Evolutionary conservation across 345 rosid species (phyloP).

Genomic region (Camelina laxa): DNA sequence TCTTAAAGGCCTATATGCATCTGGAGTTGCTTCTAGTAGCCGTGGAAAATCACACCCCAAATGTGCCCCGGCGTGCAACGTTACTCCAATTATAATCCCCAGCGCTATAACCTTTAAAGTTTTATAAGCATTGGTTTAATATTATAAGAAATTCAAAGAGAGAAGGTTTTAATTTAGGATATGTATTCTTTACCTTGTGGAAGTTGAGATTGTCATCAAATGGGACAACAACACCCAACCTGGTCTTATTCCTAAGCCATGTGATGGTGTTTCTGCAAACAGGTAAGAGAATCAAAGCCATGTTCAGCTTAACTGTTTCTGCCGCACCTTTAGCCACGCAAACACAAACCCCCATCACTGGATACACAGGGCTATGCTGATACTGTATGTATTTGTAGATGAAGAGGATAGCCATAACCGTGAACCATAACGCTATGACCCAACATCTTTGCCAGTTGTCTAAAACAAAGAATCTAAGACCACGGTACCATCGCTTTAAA

Average conservation of each 20-base stretch:
- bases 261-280: constrained; percentile 84
- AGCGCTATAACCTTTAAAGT: constrained; percentile 67
- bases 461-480: constrained; percentile 55
- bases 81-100: constrained; percentile 65
- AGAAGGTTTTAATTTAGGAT: background rate
- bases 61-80: constrained; percentile 64
- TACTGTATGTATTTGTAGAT: constrained; percentile 64
- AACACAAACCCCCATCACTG: constrained; percentile 70
- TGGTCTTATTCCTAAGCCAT: constrained; percentile 78
- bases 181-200: constrained; percentile 63
- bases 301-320: constrained; percentile 69
- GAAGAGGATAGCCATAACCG: constrained; percentile 62
- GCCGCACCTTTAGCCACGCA: constrained; percentile 87
- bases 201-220: constrained; percentile 87
- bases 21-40: constrained; percentile 58
- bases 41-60: constrained; percentile 75
- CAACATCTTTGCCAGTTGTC: constrained; percentile 86
- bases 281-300: constrained; percentile 79
- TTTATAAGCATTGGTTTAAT: background rate
- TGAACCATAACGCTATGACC: constrained; percentile 70
- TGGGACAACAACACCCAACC: constrained; percentile 69
- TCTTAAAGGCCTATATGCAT: constrained; percentile 57
- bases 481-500: constrained; percentile 48
- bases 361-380: constrained; percentile 53
- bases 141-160: background rate